Base-by-base conservation (phyloP, 768 basidiomycete species). In the Termitomyces sp. region DNA sequence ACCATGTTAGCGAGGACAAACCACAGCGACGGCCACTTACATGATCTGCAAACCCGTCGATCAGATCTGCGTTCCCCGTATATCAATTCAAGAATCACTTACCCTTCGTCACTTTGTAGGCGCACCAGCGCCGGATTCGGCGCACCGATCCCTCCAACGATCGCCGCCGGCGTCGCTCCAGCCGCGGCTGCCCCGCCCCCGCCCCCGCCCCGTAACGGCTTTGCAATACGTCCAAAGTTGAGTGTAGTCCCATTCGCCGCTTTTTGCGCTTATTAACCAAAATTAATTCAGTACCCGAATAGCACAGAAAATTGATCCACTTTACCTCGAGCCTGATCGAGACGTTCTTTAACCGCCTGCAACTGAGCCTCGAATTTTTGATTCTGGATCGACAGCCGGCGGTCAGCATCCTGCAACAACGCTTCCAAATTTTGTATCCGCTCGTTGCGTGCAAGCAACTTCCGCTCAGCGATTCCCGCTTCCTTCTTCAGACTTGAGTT, bases 401-500 rank as follows among this genome's bases (percentile, higher is more conserved):
- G 88, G 75, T 98, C 94, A 44, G 96, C 93, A 64, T 95, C 94
- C 66, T 94, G 94, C 29, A 98, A 79, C 37, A 97, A 75, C 3
- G 88, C 85, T 72, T 99, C 97, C 61, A 99, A 80, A 72, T 94
- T 96, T 76, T 94, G 90, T 75, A 99, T 98, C 64, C 97, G 88
- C 72, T 98, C 97, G 68, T 98, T 98, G 56, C 97, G 87, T 37
- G 95, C 94, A 64, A 97, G 81, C 27, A 99, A 76, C 74, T 98
- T 98, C 65, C 95, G 89, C 72, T 99, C 97, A 55, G 96, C 93
- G 63, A 96, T 91, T 22, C 92, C 94, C 32, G 94, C 90, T 73
- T 98, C 97, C 75, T 96, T 98, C 83, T 98, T 98, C 64, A 99
- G 77, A 13, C 89, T 84, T 13, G 94, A 90, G 74, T 98, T 98